These are phyloP conservation scores for Stephanodiscus minutulus DNA, from an alignment of 108 stramenopile species.

Conservation along the genomic window DNA sequence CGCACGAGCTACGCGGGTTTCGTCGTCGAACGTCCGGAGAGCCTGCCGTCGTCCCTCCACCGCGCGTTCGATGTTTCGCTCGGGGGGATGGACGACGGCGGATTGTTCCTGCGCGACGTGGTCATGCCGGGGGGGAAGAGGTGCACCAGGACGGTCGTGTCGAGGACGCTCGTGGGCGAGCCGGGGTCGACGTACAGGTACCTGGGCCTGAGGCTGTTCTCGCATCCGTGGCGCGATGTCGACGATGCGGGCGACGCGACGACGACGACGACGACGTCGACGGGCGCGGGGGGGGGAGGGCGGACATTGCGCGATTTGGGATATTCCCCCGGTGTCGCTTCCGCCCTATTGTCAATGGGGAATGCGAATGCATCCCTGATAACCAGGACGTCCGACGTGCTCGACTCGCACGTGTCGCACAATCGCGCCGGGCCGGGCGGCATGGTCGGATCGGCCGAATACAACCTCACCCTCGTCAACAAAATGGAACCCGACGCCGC, in stretches of 20 bases:
- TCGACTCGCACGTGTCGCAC: conserved; percentile 43
- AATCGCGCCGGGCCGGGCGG: conserved; percentile 24
- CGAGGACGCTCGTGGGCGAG: conserved; percentile 77
- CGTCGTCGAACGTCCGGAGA: conserved; percentile 37
- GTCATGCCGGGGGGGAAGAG: conserved; percentile 86
- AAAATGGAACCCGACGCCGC: conserved; percentile 64
- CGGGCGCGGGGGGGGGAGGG: neutral
- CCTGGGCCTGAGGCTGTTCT: conserved; percentile 87
- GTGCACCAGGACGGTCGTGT: conserved; percentile 73
- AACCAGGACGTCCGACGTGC: conserved; percentile 16
- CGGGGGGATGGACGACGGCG: conserved; percentile 52
- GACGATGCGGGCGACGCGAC: conserved; percentile 37
- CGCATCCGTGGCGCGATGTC: conserved; percentile 82
- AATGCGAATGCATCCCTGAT: conserved; percentile 51
- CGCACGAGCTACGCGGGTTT: conserved; percentile 59
- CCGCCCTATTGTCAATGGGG: conserved; percentile 52
- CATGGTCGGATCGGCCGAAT: conserved; percentile 56
- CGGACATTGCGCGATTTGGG: conserved; percentile 38
- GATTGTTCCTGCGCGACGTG: conserved; percentile 71
- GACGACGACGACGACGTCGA: neutral
- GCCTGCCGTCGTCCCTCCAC: conserved; percentile 49
- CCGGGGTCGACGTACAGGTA: conserved; percentile 94
- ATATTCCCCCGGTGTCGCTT: conserved; percentile 27
- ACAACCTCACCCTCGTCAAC: conserved; percentile 87
- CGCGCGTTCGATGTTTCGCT: conserved; percentile 41